A percentile compares a stretch with the other conserved stretches of the same genome.
Evolutionary conservation across 1,284 basidiomycete species (phyloP).

Genomic region (Leccinum subfulvum): DNA sequence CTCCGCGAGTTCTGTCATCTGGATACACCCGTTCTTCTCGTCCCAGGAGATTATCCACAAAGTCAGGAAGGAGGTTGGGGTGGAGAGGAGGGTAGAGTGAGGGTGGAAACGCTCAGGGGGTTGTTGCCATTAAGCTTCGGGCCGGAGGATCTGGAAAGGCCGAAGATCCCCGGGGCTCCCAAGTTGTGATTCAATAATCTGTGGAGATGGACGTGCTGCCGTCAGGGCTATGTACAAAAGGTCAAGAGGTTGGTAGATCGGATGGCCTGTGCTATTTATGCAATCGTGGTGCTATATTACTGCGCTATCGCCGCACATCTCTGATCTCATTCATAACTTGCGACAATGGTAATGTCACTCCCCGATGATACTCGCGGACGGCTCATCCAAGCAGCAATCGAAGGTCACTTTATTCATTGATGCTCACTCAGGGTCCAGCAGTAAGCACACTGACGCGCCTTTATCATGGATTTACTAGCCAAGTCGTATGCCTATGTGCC

Average conservation of each 20-base stretch:
- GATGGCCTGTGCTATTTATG: background rate
- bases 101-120: constrained; percentile 64
- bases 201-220: too few relatives aligned
- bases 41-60: constrained; percentile 67
- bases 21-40: constrained; percentile 75
- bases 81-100: constrained; percentile 5
- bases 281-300: background rate
- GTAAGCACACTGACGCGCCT: constrained; percentile 29
- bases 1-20: constrained; percentile 85
- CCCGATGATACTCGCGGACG: background rate
- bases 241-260: background rate
- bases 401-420: background rate
- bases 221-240: background rate
- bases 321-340: background rate
- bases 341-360: background rate
- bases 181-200: background rate
- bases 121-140: constrained; percentile 89
- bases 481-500: constrained; percentile 62
- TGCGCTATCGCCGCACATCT: background rate
- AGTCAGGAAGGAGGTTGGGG: background rate
- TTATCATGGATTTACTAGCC: constrained; percentile 38
- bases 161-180: background rate
- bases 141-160: constrained; percentile 45
- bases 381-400: background rate
- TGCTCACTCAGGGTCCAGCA: background rate